Conservation (phyloP, 108 stramenopile species). For the Schizochytrium sp. region DNA sequence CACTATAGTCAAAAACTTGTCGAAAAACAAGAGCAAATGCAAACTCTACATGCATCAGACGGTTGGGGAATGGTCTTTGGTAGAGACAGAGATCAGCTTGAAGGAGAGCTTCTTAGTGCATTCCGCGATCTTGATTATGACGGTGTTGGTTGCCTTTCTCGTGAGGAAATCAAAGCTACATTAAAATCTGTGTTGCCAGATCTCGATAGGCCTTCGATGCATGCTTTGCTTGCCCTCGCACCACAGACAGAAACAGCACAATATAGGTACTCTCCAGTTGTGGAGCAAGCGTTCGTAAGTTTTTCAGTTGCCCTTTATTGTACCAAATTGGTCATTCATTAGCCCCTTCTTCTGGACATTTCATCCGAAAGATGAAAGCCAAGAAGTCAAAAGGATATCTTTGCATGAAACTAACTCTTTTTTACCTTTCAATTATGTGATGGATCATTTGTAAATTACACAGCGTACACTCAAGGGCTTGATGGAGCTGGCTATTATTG, state of each 20-base stretch:
- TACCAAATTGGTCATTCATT: too few relatives aligned
- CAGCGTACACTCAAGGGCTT: slow-evolving; percentile 47
- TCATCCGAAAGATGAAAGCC: too few relatives aligned
- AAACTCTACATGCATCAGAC: slow-evolving; percentile 18
- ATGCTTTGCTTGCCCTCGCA: slow-evolving; percentile 38
- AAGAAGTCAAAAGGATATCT: too few relatives aligned
- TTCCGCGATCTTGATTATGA: slow-evolving; percentile 13
- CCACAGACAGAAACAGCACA: slow-evolving; percentile 44
- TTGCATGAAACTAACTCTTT: too few relatives aligned
- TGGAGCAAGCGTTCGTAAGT: slow-evolving; percentile 50
- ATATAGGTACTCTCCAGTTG: slow-evolving; percentile 36
- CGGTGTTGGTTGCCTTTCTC: slow-evolving; percentile 12
- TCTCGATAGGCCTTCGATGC: neutral
- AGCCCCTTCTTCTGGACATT: too few relatives aligned
- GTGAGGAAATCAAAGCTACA: slow-evolving; percentile 31
- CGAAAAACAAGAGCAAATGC: slow-evolving; percentile 53
- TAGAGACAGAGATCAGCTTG: slow-evolving; percentile 13
- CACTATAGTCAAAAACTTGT: slow-evolving; percentile 20
- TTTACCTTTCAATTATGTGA: too few relatives aligned
- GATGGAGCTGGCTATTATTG: slow-evolving; percentile 49
- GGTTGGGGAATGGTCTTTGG: slow-evolving; percentile 61
- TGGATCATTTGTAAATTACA: neutral
- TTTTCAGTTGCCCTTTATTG: neutral
- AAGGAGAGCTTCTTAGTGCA: slow-evolving; percentile 19
- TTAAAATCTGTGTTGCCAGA: slow-evolving; percentile 1